These are phyloP conservation scores for Sphaerulina vaccinii DNA, from an alignment of 2,329 filamentous ascomycete species.

Conservation along the genomic window DNA sequence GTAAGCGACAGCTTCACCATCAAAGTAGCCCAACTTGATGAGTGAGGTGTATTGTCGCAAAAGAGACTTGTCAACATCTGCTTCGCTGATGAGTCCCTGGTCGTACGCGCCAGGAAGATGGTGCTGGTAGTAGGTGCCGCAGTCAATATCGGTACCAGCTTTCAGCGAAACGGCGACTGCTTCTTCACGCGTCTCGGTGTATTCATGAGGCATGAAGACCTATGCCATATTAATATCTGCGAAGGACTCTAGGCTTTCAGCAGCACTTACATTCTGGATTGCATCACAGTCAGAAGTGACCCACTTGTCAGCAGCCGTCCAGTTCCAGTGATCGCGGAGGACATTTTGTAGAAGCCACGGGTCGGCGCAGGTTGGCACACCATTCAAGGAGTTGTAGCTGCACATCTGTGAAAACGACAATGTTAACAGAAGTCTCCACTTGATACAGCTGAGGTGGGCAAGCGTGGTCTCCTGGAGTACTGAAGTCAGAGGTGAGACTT, in stretches of 20 bases:
- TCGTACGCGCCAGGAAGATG: conserved; percentile 46
- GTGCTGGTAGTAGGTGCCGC: conserved; percentile 51
- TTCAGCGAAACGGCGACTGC: conserved; percentile 51
- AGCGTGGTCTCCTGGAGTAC: too few species aligned
- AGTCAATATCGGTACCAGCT: conserved; percentile 56
- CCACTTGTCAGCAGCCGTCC: conserved; percentile 60
- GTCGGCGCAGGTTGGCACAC: conserved; percentile 63
- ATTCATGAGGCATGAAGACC: conserved; percentile 45
- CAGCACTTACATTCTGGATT: conserved; percentile 53
- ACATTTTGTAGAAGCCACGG: conserved; percentile 62
- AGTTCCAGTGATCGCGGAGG: conserved; percentile 65
- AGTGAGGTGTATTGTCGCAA: conserved; percentile 56
- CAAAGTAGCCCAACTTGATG: conserved; percentile 59
- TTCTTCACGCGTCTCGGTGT: conserved; percentile 43
- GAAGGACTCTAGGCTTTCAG: too few species aligned
- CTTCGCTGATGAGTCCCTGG: conserved; percentile 45
- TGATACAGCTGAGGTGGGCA: too few species aligned
- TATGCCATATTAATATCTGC: too few species aligned
- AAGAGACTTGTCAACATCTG: conserved; percentile 51
- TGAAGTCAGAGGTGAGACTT: too few species aligned
- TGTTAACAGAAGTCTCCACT: not conserved
- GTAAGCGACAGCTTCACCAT: conserved; percentile 50
- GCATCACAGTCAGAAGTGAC: conserved; percentile 67
- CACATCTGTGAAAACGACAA: conserved; percentile 9
- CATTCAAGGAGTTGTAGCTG: conserved; percentile 60